These are phyloP conservation scores for Debaryomyces castellii DNA, from an alignment of 805 yeast species.

Conservation along the genomic window DNA sequence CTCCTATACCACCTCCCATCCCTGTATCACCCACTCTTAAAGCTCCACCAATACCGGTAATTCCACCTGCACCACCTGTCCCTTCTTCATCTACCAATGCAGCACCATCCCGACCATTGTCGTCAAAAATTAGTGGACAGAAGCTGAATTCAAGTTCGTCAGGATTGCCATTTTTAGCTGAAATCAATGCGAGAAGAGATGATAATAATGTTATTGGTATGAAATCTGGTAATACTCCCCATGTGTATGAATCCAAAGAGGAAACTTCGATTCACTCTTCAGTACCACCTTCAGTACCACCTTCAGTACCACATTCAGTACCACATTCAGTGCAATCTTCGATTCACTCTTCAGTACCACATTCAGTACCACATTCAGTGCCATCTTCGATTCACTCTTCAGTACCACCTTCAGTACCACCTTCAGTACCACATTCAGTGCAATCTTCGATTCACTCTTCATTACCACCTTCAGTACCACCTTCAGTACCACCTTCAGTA, in stretches of 20 bases:
- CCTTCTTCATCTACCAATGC: constrained; percentile 12
- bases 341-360: constrained; percentile 25
- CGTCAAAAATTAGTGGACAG: not conserved
- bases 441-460: constrained; percentile 24
- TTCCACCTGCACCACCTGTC: constrained; percentile 21
- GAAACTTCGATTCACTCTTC: no score
- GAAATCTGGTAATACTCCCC: constrained; percentile 15
- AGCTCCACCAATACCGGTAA: constrained; percentile 15
- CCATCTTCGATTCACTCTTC: no score
- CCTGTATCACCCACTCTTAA: not conserved
- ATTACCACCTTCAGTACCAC: constrained; percentile 25
- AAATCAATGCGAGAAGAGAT: constrained; percentile 55
- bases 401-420: not conserved
- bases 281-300: not conserved
- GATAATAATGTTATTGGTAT: constrained; percentile 47
- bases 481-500: constrained; percentile 31
- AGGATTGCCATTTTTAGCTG: constrained; percentile 54
- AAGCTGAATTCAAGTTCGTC: constrained; percentile 15
- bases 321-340: constrained; percentile 24
- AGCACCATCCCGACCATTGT: constrained; percentile 5
- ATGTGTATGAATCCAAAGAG: no score
- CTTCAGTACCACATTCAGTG: constrained; percentile 17
- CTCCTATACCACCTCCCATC: constrained; percentile 18
- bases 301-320: constrained; percentile 17
- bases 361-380: constrained; percentile 30